Evolutionary conservation across 202 grass and related monocot genomes (phyloP).

Genomic region (Elaeis oleifera): DNA sequence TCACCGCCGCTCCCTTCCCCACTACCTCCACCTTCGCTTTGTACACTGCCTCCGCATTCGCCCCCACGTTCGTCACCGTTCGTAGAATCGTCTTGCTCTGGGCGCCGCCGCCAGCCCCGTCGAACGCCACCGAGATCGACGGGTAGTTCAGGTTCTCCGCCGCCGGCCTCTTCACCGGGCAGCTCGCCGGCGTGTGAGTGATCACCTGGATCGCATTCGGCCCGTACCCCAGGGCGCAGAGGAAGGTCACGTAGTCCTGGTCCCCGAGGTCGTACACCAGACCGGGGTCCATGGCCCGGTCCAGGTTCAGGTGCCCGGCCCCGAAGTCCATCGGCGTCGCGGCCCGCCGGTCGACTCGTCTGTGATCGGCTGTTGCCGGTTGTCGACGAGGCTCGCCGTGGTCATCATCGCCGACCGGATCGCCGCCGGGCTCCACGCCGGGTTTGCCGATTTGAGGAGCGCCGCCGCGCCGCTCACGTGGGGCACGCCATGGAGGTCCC

Average conservation of each 20-base stretch:
- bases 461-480: conserved; percentile 84
- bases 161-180: conserved; percentile 27
- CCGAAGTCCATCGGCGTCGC: conserved; percentile 81
- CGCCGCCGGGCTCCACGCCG: conserved; percentile 57
- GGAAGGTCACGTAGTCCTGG: conserved; percentile 66
- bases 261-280: conserved; percentile 71
- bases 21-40: conserved; percentile 7
- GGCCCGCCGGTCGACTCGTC: conserved; percentile 56
- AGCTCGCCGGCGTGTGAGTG: conserved; percentile 60
- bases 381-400: conserved; percentile 49
- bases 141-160: conserved; percentile 82
- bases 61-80: conserved; percentile 65
- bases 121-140: conserved; percentile 78
- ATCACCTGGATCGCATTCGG: conserved; percentile 70
- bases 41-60: conserved; percentile 18
- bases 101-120: conserved; percentile 14
- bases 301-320: conserved; percentile 55
- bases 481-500: conserved; percentile 96
- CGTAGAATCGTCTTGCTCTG: conserved; percentile 48
- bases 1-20: conserved; percentile 25
- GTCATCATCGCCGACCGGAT: conserved; percentile 95
- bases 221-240: conserved; percentile 87
- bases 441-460: conserved; percentile 72
- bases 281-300: conserved; percentile 64
- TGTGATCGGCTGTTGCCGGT: conserved; percentile 33